These are phyloP conservation scores for Pichia phayaonensis DNA, from an alignment of 805 yeast genomes.

Conservation along the genomic window DNA sequence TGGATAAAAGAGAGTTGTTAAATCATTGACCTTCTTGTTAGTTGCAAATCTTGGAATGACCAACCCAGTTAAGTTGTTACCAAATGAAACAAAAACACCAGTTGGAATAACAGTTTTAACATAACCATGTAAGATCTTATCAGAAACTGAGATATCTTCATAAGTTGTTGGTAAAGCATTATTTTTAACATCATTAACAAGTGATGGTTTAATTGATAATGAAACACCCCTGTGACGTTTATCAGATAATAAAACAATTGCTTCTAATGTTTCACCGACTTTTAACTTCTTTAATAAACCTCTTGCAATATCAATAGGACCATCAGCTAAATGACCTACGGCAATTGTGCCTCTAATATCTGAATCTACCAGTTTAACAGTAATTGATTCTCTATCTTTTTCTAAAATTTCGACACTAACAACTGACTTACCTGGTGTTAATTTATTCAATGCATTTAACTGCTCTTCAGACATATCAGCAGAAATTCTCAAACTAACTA, in stretches of 20 bases:
- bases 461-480: conserved; percentile 43
- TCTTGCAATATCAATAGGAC: conserved; percentile 65
- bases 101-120: conserved; percentile 68
- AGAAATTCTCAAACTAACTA: conserved; percentile 70
- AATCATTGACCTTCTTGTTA: conserved; percentile 44
- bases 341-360: conserved; percentile 63
- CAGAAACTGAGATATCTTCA: conserved; percentile 47
- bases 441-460: conserved; percentile 34
- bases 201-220: conserved; percentile 55
- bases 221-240: conserved; percentile 50
- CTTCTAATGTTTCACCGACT: conserved; percentile 54
- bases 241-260: conserved; percentile 64
- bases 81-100: conserved; percentile 82
- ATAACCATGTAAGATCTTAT: conserved; percentile 55
- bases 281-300: conserved; percentile 51
- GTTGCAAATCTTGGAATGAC: conserved; percentile 68
- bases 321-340: conserved; percentile 72
- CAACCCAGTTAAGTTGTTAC: conserved; percentile 73
- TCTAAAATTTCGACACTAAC: conserved; percentile 57
- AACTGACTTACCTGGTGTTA: conserved; percentile 57
- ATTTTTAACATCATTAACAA: conserved; percentile 55
- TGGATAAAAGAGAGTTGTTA: conserved; percentile 45
- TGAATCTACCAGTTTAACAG: conserved; percentile 50
- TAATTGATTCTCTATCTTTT: conserved; percentile 64
- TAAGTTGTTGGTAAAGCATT: conserved; percentile 50